phyloP scores from a whole-genome alignment of 805 yeast genomes.

The Metschnikowia henanensis region DNA sequence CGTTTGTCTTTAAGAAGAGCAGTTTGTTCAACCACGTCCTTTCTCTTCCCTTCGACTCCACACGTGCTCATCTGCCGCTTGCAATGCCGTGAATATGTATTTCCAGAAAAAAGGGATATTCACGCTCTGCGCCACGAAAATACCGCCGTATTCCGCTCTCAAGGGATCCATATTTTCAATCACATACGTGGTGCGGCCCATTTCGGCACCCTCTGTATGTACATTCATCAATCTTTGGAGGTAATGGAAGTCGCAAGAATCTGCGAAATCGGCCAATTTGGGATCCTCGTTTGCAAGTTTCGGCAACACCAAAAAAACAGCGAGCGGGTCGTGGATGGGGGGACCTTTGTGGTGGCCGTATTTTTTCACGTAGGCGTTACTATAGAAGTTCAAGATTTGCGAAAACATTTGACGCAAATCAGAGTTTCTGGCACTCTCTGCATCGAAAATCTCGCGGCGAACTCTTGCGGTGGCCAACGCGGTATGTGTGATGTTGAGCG shows the following conservation, averaged over 20 bases:
- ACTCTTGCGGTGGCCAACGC: slow-evolving; percentile 46
- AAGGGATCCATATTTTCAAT: slow-evolving; percentile 17
- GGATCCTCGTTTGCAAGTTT: slow-evolving; percentile 14
- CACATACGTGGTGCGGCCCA: slow-evolving; percentile 28
- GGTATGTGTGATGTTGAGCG: slow-evolving; percentile 70
- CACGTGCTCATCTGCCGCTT: slow-evolving; percentile 15
- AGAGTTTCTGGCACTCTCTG: slow-evolving; percentile 7
- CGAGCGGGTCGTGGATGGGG: slow-evolving; percentile 22
- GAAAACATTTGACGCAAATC: slow-evolving; percentile 10
- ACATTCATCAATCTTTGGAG: slow-evolving; percentile 27
- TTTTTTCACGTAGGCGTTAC: slow-evolving; percentile 10
- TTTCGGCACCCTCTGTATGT: slow-evolving; percentile 26
- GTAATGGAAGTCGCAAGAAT: slow-evolving; percentile 25
- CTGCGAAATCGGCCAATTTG: slow-evolving; percentile 10
- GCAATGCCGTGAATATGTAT: slow-evolving; percentile 12
- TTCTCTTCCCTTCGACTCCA: too few species aligned
- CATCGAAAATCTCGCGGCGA: slow-evolving; percentile 22
- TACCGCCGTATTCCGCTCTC: slow-evolving; percentile 16
- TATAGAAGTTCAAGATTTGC: slow-evolving; percentile 14
- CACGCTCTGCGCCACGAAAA: slow-evolving; percentile 13
- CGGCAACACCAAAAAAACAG: slow-evolving; percentile 16
- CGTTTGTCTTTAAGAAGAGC: too few species aligned
- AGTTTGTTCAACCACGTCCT: too few species aligned
- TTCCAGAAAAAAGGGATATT: slow-evolving; percentile 18
- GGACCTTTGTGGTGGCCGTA: slow-evolving; percentile 15